These are phyloP conservation scores for Datisca glomerata DNA, from an alignment of 306 rosid genomes.

Conservation along the genomic window DNA sequence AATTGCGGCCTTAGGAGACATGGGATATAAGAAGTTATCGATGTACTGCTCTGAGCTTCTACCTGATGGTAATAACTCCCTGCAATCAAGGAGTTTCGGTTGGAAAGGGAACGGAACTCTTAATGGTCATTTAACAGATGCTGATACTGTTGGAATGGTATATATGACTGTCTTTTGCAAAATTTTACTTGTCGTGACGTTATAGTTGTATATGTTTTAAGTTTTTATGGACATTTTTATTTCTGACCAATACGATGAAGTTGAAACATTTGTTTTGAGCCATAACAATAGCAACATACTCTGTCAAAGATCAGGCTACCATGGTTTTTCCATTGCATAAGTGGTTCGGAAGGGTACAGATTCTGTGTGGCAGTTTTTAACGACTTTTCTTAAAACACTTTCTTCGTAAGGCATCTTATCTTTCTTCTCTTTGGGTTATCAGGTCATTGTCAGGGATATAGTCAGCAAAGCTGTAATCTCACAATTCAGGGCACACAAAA, in stretches of 20 bases:
- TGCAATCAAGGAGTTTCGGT: slow-evolving; percentile 38
- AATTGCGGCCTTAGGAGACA: slow-evolving; percentile 79
- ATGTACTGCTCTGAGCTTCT: slow-evolving; percentile 67
- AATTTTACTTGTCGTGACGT: no score
- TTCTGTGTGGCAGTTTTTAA: no score
- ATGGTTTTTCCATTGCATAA: no score
- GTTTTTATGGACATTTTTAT: neutral
- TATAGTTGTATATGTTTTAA: no score
- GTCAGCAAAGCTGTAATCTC: slow-evolving; percentile 60
- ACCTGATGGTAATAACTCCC: slow-evolving; percentile 47
- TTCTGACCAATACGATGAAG: no score
- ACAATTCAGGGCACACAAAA: slow-evolving; percentile 83
- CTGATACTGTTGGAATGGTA: slow-evolving; percentile 80
- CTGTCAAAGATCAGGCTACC: no score
- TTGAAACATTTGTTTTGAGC: no score
- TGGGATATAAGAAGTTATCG: slow-evolving; percentile 86
- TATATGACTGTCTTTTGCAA: slow-evolving; percentile 18
- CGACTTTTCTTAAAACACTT: no score
- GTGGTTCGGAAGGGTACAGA: no score
- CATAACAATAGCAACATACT: no score
- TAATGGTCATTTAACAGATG: slow-evolving; percentile 48
- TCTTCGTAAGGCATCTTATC: no score
- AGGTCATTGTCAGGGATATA: slow-evolving; percentile 87
- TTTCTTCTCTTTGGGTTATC: slow-evolving; percentile 14
- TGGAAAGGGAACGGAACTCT: slow-evolving; percentile 44